Evolutionary conservation across 805 yeast species (phyloP).

Genomic region (Zygoascus ofunaensis): DNA sequence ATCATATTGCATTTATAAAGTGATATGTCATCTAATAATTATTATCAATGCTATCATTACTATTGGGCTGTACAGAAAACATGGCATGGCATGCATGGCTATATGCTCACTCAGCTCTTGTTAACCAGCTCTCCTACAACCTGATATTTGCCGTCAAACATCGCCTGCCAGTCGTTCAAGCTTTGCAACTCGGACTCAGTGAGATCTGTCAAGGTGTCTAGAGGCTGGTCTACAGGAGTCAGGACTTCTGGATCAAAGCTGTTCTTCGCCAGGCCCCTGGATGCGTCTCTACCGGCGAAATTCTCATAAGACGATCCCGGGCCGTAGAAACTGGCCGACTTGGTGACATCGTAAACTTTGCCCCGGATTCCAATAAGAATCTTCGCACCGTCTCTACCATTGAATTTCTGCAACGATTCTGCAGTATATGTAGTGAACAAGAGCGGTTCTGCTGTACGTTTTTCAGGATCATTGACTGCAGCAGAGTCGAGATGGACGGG

Average conservation of each 20-base stretch:
- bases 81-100: too few species aligned
- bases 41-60: too few species aligned
- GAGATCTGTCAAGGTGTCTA: slow-evolving; percentile 63
- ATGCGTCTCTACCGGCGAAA: slow-evolving; percentile 94
- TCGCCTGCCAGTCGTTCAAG: slow-evolving; percentile 76
- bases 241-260: slow-evolving; percentile 67
- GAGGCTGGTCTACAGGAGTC: slow-evolving; percentile 62
- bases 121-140: slow-evolving; percentile 51
- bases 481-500: slow-evolving; percentile 1
- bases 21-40: too few species aligned
- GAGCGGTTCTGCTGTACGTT: slow-evolving; percentile 20
- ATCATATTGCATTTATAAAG: too few species aligned
- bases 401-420: slow-evolving; percentile 55
- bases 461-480: neutral
- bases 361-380: slow-evolving; percentile 86
- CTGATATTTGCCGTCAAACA: slow-evolving; percentile 74
- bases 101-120: too few species aligned
- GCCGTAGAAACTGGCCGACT: slow-evolving; percentile 80
- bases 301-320: slow-evolving; percentile 93
- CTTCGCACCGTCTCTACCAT: slow-evolving; percentile 70
- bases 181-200: slow-evolving; percentile 51
- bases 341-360: slow-evolving; percentile 72
- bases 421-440: slow-evolving; percentile 56
- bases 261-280: slow-evolving; percentile 82
- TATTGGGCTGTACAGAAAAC: too few species aligned